Percentiles rank a stretch among this genome's conserved stretches.
These are phyloP conservation scores for Oidiodendron maius DNA, from an alignment of 495 filamentous ascomycete genomes.

Conservation along the genomic window DNA sequence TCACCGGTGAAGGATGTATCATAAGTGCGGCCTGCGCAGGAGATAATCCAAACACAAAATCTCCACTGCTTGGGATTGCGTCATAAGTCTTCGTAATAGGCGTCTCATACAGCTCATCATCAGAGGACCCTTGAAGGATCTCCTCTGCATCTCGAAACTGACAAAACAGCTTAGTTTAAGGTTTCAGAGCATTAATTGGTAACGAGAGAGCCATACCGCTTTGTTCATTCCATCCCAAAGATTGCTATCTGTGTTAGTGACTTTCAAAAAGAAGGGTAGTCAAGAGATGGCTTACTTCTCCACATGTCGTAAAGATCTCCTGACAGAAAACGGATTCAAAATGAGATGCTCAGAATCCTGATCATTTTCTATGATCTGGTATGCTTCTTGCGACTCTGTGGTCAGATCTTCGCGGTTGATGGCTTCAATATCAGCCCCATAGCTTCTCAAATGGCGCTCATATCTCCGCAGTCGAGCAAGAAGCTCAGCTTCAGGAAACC, in stretches of 20 bases:
- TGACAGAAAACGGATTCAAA: not conserved
- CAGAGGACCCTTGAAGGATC: constrained; percentile 7
- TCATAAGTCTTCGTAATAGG: not conserved
- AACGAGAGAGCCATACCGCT: constrained; percentile 1
- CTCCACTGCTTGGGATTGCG: not conserved
- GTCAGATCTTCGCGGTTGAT: constrained; percentile 15
- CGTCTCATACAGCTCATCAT: not conserved
- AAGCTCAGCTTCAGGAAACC: constrained; percentile 22
- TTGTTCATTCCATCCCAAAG: not conserved
- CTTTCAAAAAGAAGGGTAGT: not conserved
- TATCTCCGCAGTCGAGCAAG: constrained; percentile 25
- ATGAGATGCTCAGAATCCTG: not conserved
- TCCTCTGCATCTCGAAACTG: not conserved
- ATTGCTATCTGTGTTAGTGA: not conserved
- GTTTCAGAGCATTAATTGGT: not conserved
- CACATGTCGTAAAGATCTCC: not conserved
- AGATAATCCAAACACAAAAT: not conserved
- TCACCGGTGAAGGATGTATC: not conserved
- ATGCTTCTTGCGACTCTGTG: not conserved
- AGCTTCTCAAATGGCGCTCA: constrained; percentile 17
- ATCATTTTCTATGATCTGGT: not conserved
- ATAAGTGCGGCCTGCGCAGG: not conserved
- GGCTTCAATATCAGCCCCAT: not conserved
- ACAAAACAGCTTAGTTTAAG: not conserved
- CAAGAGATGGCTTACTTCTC: constrained; percentile 2